Percentiles rank a stretch among this genome's conserved stretches.
phyloP scores from a whole-genome alignment of 257 asterid species.

The Linaria vulgaris region DNA sequence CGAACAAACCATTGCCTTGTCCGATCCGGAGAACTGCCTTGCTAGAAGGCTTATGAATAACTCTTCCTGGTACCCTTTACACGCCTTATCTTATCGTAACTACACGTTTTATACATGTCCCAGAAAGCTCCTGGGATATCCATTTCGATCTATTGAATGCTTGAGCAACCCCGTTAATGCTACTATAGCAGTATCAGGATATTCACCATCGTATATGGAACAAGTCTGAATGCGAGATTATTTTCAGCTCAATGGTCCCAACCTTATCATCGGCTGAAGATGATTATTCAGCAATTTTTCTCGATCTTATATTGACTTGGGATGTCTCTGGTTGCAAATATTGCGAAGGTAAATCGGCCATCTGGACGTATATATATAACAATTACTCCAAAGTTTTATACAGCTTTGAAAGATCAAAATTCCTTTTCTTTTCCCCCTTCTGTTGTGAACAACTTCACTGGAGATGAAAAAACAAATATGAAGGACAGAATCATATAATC shows the following conservation, averaged over 20 bases:
- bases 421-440: too few relatives aligned
- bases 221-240: slow-evolving; percentile 21
- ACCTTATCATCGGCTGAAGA: slow-evolving; percentile 13
- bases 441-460: too few relatives aligned
- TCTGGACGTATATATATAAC: too few relatives aligned
- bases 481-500: too few relatives aligned
- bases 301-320: slow-evolving; percentile 33
- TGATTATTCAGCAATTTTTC: background rate
- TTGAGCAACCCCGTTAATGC: slow-evolving; percentile 34
- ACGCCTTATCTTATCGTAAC: slow-evolving; percentile 19
- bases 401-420: too few relatives aligned
- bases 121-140: background rate
- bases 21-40: slow-evolving; percentile 35
- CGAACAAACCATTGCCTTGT: slow-evolving; percentile 18
- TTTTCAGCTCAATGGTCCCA: slow-evolving; percentile 29
- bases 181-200: slow-evolving; percentile 18
- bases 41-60: slow-evolving; percentile 30
- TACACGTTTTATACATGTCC: slow-evolving; percentile 37
- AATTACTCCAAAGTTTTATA: too few relatives aligned
- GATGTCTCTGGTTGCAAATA: slow-evolving; percentile 25
- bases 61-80: slow-evolving; percentile 26
- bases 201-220: slow-evolving; percentile 5
- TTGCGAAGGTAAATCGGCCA: slow-evolving; percentile 16
- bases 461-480: too few relatives aligned
- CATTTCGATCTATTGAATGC: slow-evolving; percentile 23